Conservation (phyloP, 176 grass and related monocot species). For the Juncus effusus region DNA sequence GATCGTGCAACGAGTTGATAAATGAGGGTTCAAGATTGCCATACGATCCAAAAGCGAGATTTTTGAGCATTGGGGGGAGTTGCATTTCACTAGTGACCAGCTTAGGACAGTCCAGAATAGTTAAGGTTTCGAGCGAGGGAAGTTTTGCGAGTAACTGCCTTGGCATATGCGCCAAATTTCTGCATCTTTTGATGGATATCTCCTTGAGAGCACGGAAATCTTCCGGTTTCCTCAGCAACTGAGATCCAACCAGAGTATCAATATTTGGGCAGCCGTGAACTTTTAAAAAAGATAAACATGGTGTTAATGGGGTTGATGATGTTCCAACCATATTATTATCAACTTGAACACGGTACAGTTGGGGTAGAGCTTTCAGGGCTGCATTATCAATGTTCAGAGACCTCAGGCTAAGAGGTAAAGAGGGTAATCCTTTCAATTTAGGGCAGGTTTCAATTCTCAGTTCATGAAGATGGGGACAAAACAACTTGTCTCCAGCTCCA, state of each 20-base stretch:
- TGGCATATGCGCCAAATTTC: constrained; percentile 29
- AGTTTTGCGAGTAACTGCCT: background rate
- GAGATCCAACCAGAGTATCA: background rate
- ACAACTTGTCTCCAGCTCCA: constrained; percentile 6
- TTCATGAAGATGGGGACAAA: constrained; percentile 26
- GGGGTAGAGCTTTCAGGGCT: constrained; percentile 22
- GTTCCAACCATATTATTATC: background rate
- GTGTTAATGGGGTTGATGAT: background rate
- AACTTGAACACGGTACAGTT: background rate
- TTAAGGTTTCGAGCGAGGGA: background rate
- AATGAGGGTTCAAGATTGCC: background rate
- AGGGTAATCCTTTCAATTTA: constrained; percentile 18
- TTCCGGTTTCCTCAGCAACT: background rate
- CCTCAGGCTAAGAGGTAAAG: constrained; percentile 18
- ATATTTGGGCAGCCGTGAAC: constrained; percentile 26
- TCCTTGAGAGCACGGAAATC: constrained; percentile 9
- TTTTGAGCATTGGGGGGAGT: constrained; percentile 5
- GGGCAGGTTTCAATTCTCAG: background rate
- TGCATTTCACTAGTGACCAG: constrained; percentile 4
- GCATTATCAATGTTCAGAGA: background rate
- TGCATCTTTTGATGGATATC: background rate
- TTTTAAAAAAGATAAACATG: constrained; percentile 4
- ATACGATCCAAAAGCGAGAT: background rate
- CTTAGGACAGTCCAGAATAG: background rate
- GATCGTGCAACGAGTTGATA: background rate